Evolutionary conservation across 2,329 filamentous ascomycete genomes (phyloP), one percentile per base, ranked within the genome.

Genomic region (Fusarium verticillioides): DNA sequence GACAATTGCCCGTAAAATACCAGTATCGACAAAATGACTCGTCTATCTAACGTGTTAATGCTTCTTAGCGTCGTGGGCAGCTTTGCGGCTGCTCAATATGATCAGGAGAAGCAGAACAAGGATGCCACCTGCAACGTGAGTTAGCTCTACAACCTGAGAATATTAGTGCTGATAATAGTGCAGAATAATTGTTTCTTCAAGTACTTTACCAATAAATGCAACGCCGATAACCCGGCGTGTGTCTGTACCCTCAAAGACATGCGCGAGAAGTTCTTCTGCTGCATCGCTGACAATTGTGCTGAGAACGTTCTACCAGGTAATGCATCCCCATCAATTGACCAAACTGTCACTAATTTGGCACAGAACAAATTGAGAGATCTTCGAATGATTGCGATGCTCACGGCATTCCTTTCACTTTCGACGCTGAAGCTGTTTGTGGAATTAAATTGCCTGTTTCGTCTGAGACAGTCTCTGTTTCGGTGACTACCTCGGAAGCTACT

Each of bases 171-270:
- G 7, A 58, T 12, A 2, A 6, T 10, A 0, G 3, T 15, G 5
- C 18, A 67, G 64, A 67, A 66, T 10, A 19, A 32, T 15, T 67
- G 64, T 7, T 67, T 52, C 39, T 66, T 53, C 9, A 50, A 67
- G 2, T 67, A 42, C 21, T 67, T 67, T 4, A 66, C 64, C 5
- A 66, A 67, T 6, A 60, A 66, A 5, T 67, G 64, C 15, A 67
- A 67, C 21, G 26, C 36, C 0, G 62, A 66, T 30, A 67, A 66
- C 12, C 54, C 54, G 15, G 64, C 64, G 8, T 67, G 64, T 6
- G 44, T 52, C 0, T 67, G 64, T 7, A 67, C 62, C 0, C 19
- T 67, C 1, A 44, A 67, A 0, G 64, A 66, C 9, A 66, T 60
- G 53, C 47, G 64, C 4, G 46, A 67, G 23, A 67, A 67, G 0